Evolutionary conservation across 805 yeast species (phyloP), one percentile per base, ranked within the genome.

Genomic region (Schizosaccharomyces japonicus): DNA sequence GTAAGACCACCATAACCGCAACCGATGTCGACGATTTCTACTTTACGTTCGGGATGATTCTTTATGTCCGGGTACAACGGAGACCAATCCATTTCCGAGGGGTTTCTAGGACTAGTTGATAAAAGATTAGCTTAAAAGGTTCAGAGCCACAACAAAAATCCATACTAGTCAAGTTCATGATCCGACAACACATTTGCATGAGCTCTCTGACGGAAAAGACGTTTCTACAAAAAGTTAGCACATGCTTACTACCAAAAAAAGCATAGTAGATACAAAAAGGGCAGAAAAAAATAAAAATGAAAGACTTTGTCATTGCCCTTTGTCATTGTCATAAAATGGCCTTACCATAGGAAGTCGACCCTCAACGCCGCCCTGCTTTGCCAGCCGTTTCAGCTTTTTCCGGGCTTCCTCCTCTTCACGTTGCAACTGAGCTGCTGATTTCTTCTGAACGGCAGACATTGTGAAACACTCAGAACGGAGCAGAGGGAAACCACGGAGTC

Each of bases 161-260:
- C 60, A 30, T 52, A 57, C 60, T 90, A 90, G 51, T 82, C 94
- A 42, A 90, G 67, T 55, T 78, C 73, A 61, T 90, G 98, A 63
- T 90, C 98, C 17, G 94, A 80, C 57, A 90, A 90, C 21, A 96
- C 96, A 58, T 90, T 90, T 1, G 95, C 84, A 59, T 90, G 98
- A 1, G 98, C 98, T 63, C 98, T 68, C 63, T 90, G 98, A 60
- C 98, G 73, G 61, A 90, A 90, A 59, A 71, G 90, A 55, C 90
- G 71, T 60, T 90, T 66, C 55, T 60, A 45, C 39, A 29, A 29
- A 5, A 5, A 30, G 27, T 29, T 27, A 42, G 42, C 13, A 8
- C 7, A 29, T 8, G 13, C 11, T 29, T 13, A 36, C 25, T 19
- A 15, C 42, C 17, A 15, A 6, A 5, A 13, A 21, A 6, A 11